Evolutionary conservation across 257 asterid species (phyloP).

Genomic region (Oldenlandia corymbosa): DNA sequence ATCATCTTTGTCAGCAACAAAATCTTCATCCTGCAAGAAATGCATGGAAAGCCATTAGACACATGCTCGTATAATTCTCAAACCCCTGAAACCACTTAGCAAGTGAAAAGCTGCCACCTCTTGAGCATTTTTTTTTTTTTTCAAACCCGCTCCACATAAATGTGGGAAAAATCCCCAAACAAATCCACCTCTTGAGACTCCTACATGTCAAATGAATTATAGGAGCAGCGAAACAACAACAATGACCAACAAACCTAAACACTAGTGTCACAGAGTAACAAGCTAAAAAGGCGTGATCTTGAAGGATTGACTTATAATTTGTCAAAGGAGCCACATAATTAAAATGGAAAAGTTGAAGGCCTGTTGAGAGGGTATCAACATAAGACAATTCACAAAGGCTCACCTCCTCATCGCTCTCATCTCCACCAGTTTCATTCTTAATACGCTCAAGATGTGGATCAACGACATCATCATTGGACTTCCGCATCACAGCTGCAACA

Average conservation of each 20-base stretch:
- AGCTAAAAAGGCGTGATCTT: background rate
- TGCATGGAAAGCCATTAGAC: background rate
- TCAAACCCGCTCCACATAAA: too few species aligned
- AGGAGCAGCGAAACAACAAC: background rate
- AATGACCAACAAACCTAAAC: background rate
- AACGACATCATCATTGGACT: slow-evolving; percentile 64
- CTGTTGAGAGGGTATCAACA: background rate
- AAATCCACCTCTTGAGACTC: slow-evolving; percentile 1
- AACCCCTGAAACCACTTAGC: background rate
- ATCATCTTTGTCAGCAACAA: slow-evolving; percentile 68
- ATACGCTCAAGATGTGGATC: slow-evolving; percentile 89
- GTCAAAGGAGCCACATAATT: background rate
- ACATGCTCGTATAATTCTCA: background rate
- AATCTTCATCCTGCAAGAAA: slow-evolving; percentile 70
- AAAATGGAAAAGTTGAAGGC: background rate
- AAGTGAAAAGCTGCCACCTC: too few species aligned
- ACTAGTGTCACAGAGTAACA: background rate
- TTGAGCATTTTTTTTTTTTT: too few species aligned
- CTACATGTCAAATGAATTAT: too few species aligned
- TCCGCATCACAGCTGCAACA: slow-evolving; percentile 53
- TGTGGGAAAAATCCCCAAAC: too few species aligned
- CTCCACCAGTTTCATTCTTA: slow-evolving; percentile 64
- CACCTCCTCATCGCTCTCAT: slow-evolving; percentile 82
- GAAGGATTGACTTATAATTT: background rate
- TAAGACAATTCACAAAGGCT: background rate